Base-by-base conservation (phyloP, 176 grass and related monocot genomes). In the Eremochloa ophiuroides region DNA sequence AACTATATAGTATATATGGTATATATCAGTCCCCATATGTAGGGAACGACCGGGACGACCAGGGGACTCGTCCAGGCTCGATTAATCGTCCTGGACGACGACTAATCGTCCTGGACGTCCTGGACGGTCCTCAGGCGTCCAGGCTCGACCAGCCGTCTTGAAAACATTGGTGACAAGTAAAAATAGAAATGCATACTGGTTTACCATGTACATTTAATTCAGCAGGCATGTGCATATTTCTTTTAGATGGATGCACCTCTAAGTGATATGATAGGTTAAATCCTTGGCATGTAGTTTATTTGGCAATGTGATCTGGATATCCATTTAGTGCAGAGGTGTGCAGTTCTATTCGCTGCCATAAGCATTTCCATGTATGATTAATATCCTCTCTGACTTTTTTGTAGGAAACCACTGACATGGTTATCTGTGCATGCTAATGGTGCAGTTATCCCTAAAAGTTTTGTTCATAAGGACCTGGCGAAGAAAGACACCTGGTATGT, bases 371-470 rank as follows among this genome's bases (percentile, higher is more conserved):
- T 55, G 2, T 76, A 71, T 37, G 64, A 10, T 69, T 53, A 62
- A 66, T 83, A 31, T 60, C 11, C 62, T 10, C 13, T n/a, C 47
- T 40, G 33, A 38, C 23, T 83, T 27, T 76, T 77, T 29, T 91
- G 71, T 77, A 98, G 95, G 82, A 91, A 91, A 81, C 88, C 84
- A 81, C 58, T 90, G 76, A 87, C 95, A 38, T 98, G 95, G 95
- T 82, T 98, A 82, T 93, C 92, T 78, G 88, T 91, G 34, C 77
- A 95, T 89, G 90, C 92, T 60, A 98, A 98, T 8, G 95, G 95
- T 58, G 85, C 84, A 1, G 64, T 88, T 31, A 46, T 98, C 62
- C 84, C 95, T 26, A 84, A 93, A 28, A 50, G 26, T 87, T 93
- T 89, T 72, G 70, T 87, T 80, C 90, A 98, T 69, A 98, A 84